Evolutionary conservation across 306 rosid species (phyloP), one percentile per base, ranked within the genome.

Genomic region (Adenanthera pavonina): DNA sequence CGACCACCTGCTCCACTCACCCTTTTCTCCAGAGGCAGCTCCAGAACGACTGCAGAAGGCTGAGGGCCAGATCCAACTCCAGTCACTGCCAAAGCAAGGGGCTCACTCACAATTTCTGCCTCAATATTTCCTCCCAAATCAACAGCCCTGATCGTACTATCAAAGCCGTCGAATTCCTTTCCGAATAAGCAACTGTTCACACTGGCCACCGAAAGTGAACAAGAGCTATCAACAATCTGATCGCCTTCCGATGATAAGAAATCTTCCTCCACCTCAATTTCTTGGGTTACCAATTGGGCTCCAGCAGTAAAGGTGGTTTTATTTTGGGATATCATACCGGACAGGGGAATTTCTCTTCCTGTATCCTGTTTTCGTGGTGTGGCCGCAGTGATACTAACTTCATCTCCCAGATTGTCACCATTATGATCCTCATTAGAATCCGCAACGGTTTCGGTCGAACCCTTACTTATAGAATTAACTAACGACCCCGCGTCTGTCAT

Each of bases 131-230:
- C 81, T 16, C 71, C 87, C 13, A 84, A 59, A 71, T 84, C 70
- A 25, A 82, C 38, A 62, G 84, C 80, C 85, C 76, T 70, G 36
- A 84, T 78, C 25, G 80, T 70, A 41, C 85, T 79, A 84, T 94
- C 94, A 54, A 87, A 86, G 78, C 85, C 83, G 20, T 89, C 44
- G 61, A 88, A 85, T 46, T 94, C 97, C 54, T 92, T 96, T 72
- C 94, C 92, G 51, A 92, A 91, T 54, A 94, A 25, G 80, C 98
- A 88, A 84, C 97, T 86, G 49, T 56, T 84, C 87, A 92, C 97
- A 83, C 95, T 94, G 5, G 83, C 89, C 74, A 89, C 89, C 6
- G 98, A 92, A 80, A 89, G 75, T 34, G 92, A 92, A 81, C 95
- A 91, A 10, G 89, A 91, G 87, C 86, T 81, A 75, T 94, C 95